Evolutionary conservation across 2,329 filamentous ascomycete genomes (phyloP), one percentile per base, ranked within the genome.

Genomic region (Eutypella sp.): DNA sequence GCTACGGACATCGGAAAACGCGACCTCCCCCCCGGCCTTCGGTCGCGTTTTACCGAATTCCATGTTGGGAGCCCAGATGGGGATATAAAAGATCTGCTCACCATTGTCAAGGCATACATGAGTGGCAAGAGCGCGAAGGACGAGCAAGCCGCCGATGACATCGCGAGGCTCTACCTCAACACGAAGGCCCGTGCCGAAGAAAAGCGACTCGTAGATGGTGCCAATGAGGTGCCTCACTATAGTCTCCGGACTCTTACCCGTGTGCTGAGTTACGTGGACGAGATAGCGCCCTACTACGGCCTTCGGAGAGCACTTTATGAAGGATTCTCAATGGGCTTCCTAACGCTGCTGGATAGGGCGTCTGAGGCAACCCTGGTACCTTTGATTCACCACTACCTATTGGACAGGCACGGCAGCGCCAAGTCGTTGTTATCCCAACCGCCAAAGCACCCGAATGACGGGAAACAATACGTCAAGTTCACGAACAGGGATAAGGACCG

Each of bases 1-100:
- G 93, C 93, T 5, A 99, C 93, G 3, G 93, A 99, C 70, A 84
- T 96, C 46, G 93, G 95, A 49, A 99, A 99, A 69, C 85, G 92
- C 46, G 93, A 99, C 65, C 72, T 99, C 15, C 90, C 92, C 1
- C 82, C 88, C 45, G 91, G 92, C 2, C 81, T 97, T 37, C 79
- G 92, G 45, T 95, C 91, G 8, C 81, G 91, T 41, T 99, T 99
- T 61, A 97, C 93, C 0, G 93, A 99, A 65, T 75, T 99, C 19
- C 99, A 95, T 62, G 90, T 99, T 20, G 82, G 89, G 45, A 93
- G 89, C 55, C 92, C 93, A 0, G 93, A 99, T 62, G 82, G 76
- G 47, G 87, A 96, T 50, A 69, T 89, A 47, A 89, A 93, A 57
- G 95, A 96, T 62, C 73, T 99, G 27, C 76, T 95, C 23, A 85